These are phyloP conservation scores for Paramecium bursaria DNA, from an alignment of 73 alveolate genomes.

Conservation along the genomic window DNA sequence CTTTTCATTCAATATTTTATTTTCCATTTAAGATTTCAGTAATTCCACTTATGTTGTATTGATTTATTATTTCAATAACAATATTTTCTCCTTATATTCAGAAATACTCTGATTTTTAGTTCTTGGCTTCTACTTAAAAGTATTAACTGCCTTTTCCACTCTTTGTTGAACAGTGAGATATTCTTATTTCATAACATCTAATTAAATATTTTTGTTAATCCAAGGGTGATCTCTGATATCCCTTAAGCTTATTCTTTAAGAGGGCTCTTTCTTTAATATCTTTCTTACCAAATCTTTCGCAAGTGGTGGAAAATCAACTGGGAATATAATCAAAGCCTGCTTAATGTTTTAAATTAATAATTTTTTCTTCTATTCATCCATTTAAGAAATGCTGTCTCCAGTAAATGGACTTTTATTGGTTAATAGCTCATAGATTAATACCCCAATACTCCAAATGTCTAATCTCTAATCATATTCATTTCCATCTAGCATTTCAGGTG, in stretches of 20 bases:
- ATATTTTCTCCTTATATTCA: neutral
- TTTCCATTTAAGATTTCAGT: slow-evolving; percentile 20
- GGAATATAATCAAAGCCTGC: slow-evolving; percentile 2
- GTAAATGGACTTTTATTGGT: slow-evolving; percentile 91
- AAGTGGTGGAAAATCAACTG: slow-evolving; percentile 51
- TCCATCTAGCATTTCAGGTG: slow-evolving; percentile 90
- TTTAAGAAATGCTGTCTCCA: slow-evolving; percentile 31
- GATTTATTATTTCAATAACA: neutral
- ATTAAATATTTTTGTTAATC: neutral
- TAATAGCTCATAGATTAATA: slow-evolving; percentile 86
- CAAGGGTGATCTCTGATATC: slow-evolving; percentile 56
- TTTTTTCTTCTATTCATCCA: slow-evolving; percentile 19
- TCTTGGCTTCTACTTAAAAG: neutral
- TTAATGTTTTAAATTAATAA: slow-evolving; percentile 37
- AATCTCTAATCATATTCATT: slow-evolving; percentile 84
- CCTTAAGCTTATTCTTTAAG: slow-evolving; percentile 20
- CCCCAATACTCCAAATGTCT: slow-evolving; percentile 95
- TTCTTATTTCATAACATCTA: no score
- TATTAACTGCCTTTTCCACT: neutral
- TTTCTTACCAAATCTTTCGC: slow-evolving; percentile 60
- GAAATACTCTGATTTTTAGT: no score
- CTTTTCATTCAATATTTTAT: slow-evolving; percentile 12
- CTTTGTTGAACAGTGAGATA: neutral
- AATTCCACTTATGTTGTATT: slow-evolving; percentile 11
- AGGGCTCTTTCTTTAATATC: slow-evolving; percentile 35